Evolutionary conservation across 2,329 filamentous ascomycete genomes (phyloP), one percentile per base, ranked within the genome.

Genomic region (Stemphylium beticola): DNA sequence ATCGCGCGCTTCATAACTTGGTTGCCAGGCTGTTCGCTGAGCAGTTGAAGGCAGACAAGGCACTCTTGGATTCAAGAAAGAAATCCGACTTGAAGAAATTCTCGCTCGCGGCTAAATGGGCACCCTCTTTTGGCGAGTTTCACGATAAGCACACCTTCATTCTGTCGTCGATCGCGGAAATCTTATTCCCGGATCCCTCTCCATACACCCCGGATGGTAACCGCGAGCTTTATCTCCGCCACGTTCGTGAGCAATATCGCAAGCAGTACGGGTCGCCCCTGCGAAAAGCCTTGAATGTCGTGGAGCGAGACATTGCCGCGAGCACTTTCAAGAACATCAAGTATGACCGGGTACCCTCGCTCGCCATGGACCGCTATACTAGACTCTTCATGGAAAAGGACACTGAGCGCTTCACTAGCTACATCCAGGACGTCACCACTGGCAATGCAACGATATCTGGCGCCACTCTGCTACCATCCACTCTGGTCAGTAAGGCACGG

Each of bases 51-150:
- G 58, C 65, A 1, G 85, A 87, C 62, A 58, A 81, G 2, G 61
- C 58, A 0, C 65, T 78, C 0, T 74, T 86, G 1, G 65, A 74
- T 4, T 75, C 74, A 14, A 65, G 68, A 9, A 74, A 80, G 26
- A 64, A 72, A 14, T 73, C 75, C 38, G 76, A 77, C 6, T 76
- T 77, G 61, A 75, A 74, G 22, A 69, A 68, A 12, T 79, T 87
- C 49, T 85, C 83, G 0, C 78, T 87, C 0, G 84, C 82, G 50
- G 83, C 78, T 2, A 87, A 87, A 57, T 87, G 85, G 85, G 82
- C 84, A 1, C 85, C 85, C 1, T 80, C 81, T 0, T 77, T 81
- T 15, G 78, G 79, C 31, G 77, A 76, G 33, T 83, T 84, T 59
- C 84, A 86, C 60, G 85, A 87, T 68, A 80, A 81, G 58, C 80